Conservation (phyloP, 148 eudicot genomes). For the Nepenthes gracilis region DNA sequence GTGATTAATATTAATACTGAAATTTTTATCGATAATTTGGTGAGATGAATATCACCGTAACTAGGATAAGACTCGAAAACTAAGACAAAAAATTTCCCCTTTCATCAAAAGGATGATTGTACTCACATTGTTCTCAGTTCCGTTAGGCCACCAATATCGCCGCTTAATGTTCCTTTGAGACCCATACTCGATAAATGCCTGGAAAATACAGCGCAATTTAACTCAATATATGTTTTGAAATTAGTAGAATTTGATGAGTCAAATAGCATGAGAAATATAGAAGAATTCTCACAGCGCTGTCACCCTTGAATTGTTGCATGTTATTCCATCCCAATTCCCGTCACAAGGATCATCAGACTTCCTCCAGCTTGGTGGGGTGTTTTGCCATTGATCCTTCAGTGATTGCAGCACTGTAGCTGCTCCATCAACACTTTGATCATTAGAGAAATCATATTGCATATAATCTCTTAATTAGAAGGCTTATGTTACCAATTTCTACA, state of each 20-base stretch:
- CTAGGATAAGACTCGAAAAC: background rate
- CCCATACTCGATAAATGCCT: slow-evolving; percentile 86
- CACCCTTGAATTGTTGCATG: slow-evolving; percentile 60
- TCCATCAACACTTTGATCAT: background rate
- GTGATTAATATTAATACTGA: no score
- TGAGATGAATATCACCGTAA: no score
- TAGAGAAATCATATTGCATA: background rate
- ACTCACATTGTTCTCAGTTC: slow-evolving; percentile 69
- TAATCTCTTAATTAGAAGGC: no score
- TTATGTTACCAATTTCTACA: no score
- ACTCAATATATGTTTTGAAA: slow-evolving; percentile 1
- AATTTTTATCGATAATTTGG: no score
- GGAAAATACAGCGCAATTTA: slow-evolving; percentile 2
- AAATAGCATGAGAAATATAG: background rate
- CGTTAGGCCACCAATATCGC: slow-evolving; percentile 79
- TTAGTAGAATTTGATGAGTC: background rate
- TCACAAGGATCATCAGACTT: slow-evolving; percentile 78
- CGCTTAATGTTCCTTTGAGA: slow-evolving; percentile 50
- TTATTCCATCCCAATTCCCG: slow-evolving; percentile 67
- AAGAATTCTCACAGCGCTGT: slow-evolving; percentile 50
- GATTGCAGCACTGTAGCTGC: slow-evolving; percentile 63
- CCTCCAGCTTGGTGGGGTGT: slow-evolving; percentile 74
- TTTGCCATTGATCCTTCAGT: slow-evolving; percentile 55
- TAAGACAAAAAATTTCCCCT: background rate
- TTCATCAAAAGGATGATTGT: background rate